Evolutionary conservation across 331 rosid genomes (phyloP).

Genomic region (Rhamnella rubrinervis): DNA sequence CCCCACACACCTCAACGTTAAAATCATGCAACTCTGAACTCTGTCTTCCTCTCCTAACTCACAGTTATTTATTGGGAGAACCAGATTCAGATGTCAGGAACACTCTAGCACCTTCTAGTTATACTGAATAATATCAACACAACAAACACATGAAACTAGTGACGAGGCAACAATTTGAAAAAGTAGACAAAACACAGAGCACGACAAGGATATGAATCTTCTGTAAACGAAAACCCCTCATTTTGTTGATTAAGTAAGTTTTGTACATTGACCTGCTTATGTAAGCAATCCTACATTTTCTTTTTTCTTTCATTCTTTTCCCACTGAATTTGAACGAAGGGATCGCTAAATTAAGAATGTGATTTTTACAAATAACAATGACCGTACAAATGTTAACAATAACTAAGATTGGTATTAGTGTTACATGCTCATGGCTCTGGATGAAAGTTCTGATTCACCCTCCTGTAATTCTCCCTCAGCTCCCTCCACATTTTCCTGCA

Average conservation of each 20-base stretch:
- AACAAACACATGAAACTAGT: neutral
- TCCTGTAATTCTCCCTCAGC: constrained; percentile 59
- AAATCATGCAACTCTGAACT: no score
- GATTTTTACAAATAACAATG: constrained; percentile 47
- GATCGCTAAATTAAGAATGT: constrained; percentile 41
- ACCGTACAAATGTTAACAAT: constrained; percentile 29
- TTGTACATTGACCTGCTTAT: constrained; percentile 34
- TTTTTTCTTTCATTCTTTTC: constrained; percentile 24
- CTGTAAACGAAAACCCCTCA: constrained; percentile 18
- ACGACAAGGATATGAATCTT: neutral
- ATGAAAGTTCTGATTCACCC: constrained; percentile 69
- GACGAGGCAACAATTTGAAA: neutral
- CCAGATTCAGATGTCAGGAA: no score
- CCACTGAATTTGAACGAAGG: constrained; percentile 32
- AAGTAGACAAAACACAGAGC: neutral
- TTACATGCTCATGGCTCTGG: constrained; percentile 92
- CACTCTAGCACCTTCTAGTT: no score
- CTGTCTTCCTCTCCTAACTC: no score
- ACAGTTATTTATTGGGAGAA: neutral
- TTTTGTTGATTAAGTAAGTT: constrained; percentile 12
- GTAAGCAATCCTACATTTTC: constrained; percentile 38
- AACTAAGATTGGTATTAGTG: constrained; percentile 22
- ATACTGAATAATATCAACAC: no score
- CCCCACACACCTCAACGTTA: no score
- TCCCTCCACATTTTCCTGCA: constrained; percentile 50